phyloP scores from a whole-genome alignment of 2,329 filamentous ascomycete species.

The Tolypocladium paradoxum region DNA sequence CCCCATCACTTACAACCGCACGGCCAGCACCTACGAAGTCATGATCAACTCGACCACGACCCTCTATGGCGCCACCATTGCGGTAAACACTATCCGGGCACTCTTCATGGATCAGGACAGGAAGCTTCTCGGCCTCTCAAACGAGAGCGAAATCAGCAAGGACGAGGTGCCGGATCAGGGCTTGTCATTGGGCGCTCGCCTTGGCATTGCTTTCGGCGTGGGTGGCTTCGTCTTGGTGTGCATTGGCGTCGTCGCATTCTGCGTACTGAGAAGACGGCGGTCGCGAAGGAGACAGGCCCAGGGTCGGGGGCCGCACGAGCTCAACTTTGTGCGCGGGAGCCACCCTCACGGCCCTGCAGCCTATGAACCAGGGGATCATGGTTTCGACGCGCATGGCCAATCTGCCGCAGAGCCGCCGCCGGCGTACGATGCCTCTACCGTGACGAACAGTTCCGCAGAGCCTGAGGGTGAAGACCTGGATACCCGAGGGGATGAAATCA shows the following conservation, averaged over 20 bases:
- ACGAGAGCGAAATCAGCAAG: constrained; percentile 18
- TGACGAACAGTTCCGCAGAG: constrained; percentile 12
- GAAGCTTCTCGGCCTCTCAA: constrained; percentile 19
- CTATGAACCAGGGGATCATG: background rate
- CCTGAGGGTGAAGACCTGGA: constrained; percentile 10
- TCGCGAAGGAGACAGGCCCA: constrained; percentile 8
- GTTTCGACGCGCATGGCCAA: constrained; percentile 1
- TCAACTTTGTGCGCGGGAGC: background rate
- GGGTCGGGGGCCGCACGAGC: constrained; percentile 2
- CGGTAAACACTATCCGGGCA: constrained; percentile 25
- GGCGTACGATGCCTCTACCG: constrained; percentile 17
- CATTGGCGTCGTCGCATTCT: constrained; percentile 14
- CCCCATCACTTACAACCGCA: constrained; percentile 24
- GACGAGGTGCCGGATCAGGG: constrained; percentile 6
- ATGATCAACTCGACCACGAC: constrained; percentile 25
- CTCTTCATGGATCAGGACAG: constrained; percentile 27
- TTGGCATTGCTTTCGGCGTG: constrained; percentile 24
- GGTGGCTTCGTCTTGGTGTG: constrained; percentile 17
- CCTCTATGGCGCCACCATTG: constrained; percentile 24
- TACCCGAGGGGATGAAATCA: constrained; percentile 19
- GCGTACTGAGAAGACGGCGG: constrained; percentile 13
- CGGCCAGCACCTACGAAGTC: constrained; percentile 22
- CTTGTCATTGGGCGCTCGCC: constrained; percentile 19
- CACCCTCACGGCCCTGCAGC: background rate
- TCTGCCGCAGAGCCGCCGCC: constrained; percentile 15